These are phyloP conservation scores for Umbellularia californica DNA, from an alignment of 164 flowering plant genomes.

Conservation along the genomic window DNA sequence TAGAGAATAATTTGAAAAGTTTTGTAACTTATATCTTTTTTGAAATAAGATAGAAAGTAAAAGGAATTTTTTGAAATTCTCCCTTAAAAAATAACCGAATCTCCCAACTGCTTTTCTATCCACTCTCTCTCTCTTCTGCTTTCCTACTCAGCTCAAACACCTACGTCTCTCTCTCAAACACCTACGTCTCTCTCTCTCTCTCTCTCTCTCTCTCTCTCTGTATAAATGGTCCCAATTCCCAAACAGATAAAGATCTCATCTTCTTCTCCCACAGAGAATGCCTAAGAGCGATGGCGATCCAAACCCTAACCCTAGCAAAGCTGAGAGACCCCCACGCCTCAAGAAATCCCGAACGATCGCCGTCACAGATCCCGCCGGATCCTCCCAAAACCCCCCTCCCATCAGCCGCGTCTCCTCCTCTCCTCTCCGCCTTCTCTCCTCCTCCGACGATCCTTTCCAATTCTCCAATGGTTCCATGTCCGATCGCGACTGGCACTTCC, in stretches of 20 bases:
- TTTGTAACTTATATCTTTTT: too few species aligned
- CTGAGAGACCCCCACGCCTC: slow-evolving; percentile 39
- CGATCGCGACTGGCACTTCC: slow-evolving; percentile 68
- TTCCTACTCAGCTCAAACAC: neutral
- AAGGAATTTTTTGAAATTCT: too few species aligned
- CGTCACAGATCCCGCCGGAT: slow-evolving; percentile 14
- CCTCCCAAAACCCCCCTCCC: slow-evolving; percentile 36
- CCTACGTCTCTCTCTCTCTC: neutral
- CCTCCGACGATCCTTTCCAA: slow-evolving; percentile 4
- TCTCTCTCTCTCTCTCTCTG: neutral
- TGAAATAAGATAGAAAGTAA: too few species aligned
- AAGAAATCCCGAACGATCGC: slow-evolving; percentile 46
- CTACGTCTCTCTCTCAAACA: neutral
- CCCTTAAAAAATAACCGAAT: too few species aligned
- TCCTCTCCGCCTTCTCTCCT: slow-evolving; percentile 21
- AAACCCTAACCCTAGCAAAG: slow-evolving; percentile 1
- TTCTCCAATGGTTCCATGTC: slow-evolving; percentile 12
- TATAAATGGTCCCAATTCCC: neutral
- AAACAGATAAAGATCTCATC: neutral
- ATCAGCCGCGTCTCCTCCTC: slow-evolving; percentile 40
- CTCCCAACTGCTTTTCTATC: too few species aligned
- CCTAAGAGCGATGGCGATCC: slow-evolving; percentile 8
- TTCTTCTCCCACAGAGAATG: slow-evolving; percentile 9
- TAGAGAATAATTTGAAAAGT: too few species aligned
- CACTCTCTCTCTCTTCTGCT: neutral